phyloP scores from a whole-genome alignment of 192 early-diverging fungal species.

The Umbelopsis ramanniana region DNA sequence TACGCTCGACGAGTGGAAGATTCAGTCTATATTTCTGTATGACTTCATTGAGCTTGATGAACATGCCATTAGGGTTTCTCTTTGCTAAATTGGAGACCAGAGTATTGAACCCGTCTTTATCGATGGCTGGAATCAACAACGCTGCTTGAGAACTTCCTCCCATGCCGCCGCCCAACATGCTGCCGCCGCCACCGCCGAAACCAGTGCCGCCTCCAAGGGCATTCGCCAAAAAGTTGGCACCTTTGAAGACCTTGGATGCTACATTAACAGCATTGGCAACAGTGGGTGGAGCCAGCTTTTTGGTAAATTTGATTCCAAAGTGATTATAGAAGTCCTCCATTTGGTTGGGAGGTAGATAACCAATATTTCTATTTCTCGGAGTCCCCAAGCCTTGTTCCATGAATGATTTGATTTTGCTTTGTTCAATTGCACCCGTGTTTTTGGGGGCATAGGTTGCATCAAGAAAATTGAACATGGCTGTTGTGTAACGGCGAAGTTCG shows the following conservation, averaged over 20 bases:
- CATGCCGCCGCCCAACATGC: neutral
- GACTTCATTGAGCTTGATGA: neutral
- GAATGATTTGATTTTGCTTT: slow-evolving; percentile 8
- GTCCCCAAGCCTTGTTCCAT: neutral
- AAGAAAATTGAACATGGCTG: neutral
- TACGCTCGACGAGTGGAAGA: neutral
- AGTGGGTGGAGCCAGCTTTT: neutral
- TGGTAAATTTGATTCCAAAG: neutral
- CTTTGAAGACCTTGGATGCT: slow-evolving; percentile 1
- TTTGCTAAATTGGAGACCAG: neutral
- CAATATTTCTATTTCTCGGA: slow-evolving; percentile 4
- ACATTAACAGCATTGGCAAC: neutral
- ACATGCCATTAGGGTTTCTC: slow-evolving; percentile 21
- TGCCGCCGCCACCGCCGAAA: neutral
- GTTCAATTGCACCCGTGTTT: slow-evolving; percentile 1
- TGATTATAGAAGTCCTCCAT: neutral
- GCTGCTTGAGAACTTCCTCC: slow-evolving; percentile 1
- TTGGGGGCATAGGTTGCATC: neutral
- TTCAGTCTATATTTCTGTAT: neutral
- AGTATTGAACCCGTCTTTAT: neutral
- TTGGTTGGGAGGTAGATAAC: neutral
- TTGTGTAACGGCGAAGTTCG: neutral
- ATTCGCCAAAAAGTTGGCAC: slow-evolving; percentile 1
- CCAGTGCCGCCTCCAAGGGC: neutral
- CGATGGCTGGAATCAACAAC: neutral